A percentile compares a stretch with the other conserved stretches of the same genome.
phyloP scores from a whole-genome alignment of 2,329 filamentous ascomycete genomes.

The Myriosclerotinia scirpicola region DNA sequence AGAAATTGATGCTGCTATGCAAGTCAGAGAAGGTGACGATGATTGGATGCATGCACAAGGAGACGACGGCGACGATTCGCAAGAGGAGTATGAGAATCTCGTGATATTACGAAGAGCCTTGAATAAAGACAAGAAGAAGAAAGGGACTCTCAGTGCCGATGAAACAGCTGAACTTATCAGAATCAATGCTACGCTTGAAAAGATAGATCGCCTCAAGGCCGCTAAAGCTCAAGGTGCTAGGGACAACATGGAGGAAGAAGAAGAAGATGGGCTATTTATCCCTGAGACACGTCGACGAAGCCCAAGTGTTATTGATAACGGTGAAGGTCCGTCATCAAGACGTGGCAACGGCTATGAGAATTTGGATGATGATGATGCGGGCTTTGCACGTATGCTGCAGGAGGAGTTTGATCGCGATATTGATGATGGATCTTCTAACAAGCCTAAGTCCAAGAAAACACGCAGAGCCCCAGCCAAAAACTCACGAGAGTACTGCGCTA shows the following conservation, averaged over 20 bases:
- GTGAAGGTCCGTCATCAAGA: slow-evolving; percentile 19
- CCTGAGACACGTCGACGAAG: slow-evolving; percentile 23
- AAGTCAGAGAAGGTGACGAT: slow-evolving; percentile 18
- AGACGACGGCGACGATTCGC: slow-evolving; percentile 3
- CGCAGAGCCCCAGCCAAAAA: slow-evolving; percentile 31
- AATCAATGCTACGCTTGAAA: background rate
- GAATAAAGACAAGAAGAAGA: background rate
- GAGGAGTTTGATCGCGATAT: slow-evolving; percentile 24
- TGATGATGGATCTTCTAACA: slow-evolving; percentile 6
- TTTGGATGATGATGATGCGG: slow-evolving; percentile 16
- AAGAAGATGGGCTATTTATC: slow-evolving; percentile 29
- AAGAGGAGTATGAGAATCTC: slow-evolving; percentile 19
- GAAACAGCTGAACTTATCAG: background rate
- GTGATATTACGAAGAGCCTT: background rate
- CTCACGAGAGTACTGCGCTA: slow-evolving; percentile 26
- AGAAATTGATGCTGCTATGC: slow-evolving; percentile 23
- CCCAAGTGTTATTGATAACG: slow-evolving; percentile 1
- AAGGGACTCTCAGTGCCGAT: background rate
- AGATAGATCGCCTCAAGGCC: slow-evolving; percentile 1
- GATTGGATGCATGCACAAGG: slow-evolving; percentile 12
- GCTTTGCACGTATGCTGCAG: slow-evolving; percentile 25
- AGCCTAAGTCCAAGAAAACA: slow-evolving; percentile 27
- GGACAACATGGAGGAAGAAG: background rate
- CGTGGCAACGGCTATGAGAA: slow-evolving; percentile 11
- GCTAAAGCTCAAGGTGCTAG: background rate